Evolutionary conservation across 2,329 filamentous ascomycete species (phyloP), one percentile per base, ranked within the genome.

Genomic region (Monilinia fructigena): DNA sequence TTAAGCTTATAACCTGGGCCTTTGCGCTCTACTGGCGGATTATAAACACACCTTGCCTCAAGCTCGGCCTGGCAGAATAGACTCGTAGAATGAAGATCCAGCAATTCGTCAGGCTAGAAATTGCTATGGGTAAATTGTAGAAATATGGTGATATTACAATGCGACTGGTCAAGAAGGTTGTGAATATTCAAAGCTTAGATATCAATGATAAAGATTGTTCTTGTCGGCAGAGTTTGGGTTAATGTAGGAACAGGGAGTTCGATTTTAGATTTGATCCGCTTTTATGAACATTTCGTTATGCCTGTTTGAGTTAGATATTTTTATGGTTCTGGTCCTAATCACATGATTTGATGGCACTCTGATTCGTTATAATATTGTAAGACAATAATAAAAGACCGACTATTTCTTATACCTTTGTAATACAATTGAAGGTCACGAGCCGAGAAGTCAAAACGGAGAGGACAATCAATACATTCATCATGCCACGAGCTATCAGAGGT

Each of bases 401-500:
- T 40, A 12, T 38, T 6, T 38, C 38, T 28, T 28, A 35, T 5
- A 4, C 31, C 7, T 31, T 31, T 31, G 31, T 31, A 31, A 42
- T 16, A 58, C 26, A 58, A 58, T 58, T 5, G 18, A 50, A 42
- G 20, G n/a, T 47, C 26, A 63, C 61, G 38, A 63, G 56, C 14
- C 5, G 28, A 50, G 28, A 50, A 50, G 12, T 7, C 20, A 60
- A 48, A 38, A 38, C 45, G n/a, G 28, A 20, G n/a, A 23, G 4
- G 26, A 26, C 45, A 14, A 12, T 23, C 6, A 11, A 28, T n/a
- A 58, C 7, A 42, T 23, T 14, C 54, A 53, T 26, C 20, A 86
- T 86, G 84, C 83, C 84, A 70, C 83, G 83, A 74, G 83, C 84
- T 68, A 83, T 85, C 53, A 79, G 81, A 81, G 84, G 84, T 85